Conservation (phyloP, 2,329 filamentous ascomycete species). For the Cryphonectria nitschkei region DNA sequence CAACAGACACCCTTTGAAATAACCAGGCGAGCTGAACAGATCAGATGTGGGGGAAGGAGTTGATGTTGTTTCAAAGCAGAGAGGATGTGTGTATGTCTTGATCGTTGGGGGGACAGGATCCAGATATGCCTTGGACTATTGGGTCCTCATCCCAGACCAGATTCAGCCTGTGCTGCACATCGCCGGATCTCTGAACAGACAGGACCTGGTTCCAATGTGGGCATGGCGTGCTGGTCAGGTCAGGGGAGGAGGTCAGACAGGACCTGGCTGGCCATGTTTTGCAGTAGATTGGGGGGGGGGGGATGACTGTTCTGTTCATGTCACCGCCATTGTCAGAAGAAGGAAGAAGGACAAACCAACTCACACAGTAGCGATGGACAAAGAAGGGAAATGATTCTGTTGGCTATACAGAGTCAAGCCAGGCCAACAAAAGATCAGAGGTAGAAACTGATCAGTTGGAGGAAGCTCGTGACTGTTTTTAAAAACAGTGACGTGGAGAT, state of each 20-base stretch:
- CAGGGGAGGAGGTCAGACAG: conserved; percentile 7
- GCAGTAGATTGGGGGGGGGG: not conserved
- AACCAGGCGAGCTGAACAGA: conserved; percentile 23
- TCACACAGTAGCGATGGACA: conserved; percentile 29
- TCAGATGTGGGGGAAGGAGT: not conserved
- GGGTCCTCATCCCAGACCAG: conserved; percentile 8
- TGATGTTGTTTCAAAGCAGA: conserved; percentile 17
- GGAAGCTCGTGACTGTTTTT: conserved; percentile 5
- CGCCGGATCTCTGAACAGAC: conserved; percentile 3
- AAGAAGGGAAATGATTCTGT: conserved; percentile 24
- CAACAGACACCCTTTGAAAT: conserved; percentile 8
- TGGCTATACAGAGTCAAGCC: not conserved
- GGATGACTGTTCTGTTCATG: not conserved
- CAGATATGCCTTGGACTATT: conserved; percentile 17
- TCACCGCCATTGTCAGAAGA: conserved; percentile 2
- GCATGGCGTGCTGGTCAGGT: conserved; percentile 1
- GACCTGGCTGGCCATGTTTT: not conserved
- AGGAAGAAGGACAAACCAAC: conserved; percentile 11
- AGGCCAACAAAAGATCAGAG: not conserved
- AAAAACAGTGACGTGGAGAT: conserved; percentile 14
- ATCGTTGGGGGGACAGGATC: conserved; percentile 16
- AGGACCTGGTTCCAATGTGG: not conserved
- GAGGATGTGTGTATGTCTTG: conserved; percentile 2
- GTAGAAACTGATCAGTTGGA: not conserved
- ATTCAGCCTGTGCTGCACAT: conserved; percentile 13